Evolutionary conservation across 2,329 filamentous ascomycete species (phyloP).

Genomic region (Venturia oleaginea): DNA sequence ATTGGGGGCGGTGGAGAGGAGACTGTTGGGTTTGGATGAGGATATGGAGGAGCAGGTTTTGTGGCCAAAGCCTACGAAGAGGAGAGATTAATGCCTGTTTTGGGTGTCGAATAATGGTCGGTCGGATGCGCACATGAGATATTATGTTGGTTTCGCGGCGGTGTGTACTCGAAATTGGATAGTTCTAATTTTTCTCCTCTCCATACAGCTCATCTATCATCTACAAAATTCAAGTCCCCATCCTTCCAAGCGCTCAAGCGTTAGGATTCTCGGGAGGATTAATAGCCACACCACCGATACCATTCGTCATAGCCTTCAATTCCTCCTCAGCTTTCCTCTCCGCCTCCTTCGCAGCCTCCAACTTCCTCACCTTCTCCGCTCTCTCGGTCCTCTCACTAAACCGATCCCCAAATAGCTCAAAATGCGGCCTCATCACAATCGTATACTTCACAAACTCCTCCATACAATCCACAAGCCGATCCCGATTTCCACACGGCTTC

Average conservation of each 20-base stretch:
- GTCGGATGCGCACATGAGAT: too few species aligned
- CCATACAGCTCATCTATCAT: not conserved
- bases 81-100: not conserved
- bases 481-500: slow-evolving; percentile 47
- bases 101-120: not conserved
- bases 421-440: slow-evolving; percentile 53
- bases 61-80: slow-evolving; percentile 24
- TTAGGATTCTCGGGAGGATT: not conserved
- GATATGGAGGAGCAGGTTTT: slow-evolving; percentile 34
- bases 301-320: not conserved
- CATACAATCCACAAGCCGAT: slow-evolving; percentile 56
- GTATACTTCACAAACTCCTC: slow-evolving; percentile 64
- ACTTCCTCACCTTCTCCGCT: not conserved
- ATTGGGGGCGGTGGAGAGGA: slow-evolving; percentile 35
- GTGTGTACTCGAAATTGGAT: too few species aligned
- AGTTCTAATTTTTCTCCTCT: not conserved
- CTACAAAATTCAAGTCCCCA: not conserved
- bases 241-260: not conserved
- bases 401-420: slow-evolving; percentile 52
- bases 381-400: slow-evolving; percentile 50
- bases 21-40: slow-evolving; percentile 32
- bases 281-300: not conserved
- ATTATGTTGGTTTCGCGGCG: too few species aligned
- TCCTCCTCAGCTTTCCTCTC: not conserved
- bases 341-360: not conserved